Conservation (phyloP, 2,329 filamentous ascomycete genomes). For the Colletotrichum higginsianum region DNA sequence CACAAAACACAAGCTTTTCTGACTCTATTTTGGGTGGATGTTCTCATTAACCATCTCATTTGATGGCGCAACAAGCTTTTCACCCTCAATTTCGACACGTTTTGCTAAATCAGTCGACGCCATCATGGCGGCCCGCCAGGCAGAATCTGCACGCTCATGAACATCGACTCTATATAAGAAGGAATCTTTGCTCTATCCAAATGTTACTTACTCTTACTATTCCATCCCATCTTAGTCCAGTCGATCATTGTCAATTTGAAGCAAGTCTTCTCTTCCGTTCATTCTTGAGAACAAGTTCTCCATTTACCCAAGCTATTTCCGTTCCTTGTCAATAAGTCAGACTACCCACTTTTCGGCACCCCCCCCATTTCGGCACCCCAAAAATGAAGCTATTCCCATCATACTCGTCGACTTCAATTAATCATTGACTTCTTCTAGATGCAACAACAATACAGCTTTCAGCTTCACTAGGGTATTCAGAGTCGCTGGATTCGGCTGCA, state of each 20-base stretch:
- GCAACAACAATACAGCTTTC: too few species aligned
- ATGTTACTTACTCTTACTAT: not conserved
- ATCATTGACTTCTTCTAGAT: too few species aligned
- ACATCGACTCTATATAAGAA: not conserved
- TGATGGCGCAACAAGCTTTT: not conserved
- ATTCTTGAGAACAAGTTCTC: not conserved
- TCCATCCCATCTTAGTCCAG: not conserved
- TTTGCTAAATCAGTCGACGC: not conserved
- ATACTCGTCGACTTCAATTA: too few species aligned
- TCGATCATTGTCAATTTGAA: not conserved
- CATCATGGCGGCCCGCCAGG: not conserved
- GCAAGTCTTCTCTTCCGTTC: slow-evolving; percentile 7
- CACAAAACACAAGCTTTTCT: not conserved
- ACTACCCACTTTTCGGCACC: too few species aligned
- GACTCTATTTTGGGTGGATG: not conserved
- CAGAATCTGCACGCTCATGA: too few species aligned
- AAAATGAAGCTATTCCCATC: too few species aligned
- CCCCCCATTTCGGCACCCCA: too few species aligned
- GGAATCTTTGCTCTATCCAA: not conserved
- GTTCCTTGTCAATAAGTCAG: not conserved
- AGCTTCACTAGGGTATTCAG: too few species aligned
- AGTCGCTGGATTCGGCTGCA: too few species aligned
- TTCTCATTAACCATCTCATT: not conserved
- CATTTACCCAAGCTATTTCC: not conserved
- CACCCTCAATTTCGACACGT: not conserved